Evolutionary conservation across 495 filamentous ascomycete genomes (phyloP).

Genomic region (Penicillium salamii): DNA sequence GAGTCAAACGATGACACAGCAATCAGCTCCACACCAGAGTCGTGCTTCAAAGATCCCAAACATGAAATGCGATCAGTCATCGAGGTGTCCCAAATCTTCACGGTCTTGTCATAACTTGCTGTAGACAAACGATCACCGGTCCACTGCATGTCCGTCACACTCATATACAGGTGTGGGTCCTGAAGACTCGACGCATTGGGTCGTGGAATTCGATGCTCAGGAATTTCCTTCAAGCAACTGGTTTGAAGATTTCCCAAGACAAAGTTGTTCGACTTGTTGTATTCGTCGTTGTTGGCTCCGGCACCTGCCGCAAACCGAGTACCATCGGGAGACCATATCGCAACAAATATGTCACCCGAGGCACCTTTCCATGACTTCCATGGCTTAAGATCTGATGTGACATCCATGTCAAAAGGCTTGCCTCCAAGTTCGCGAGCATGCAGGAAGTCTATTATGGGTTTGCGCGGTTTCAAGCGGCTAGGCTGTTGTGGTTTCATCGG

Average conservation of each 20-base stretch:
- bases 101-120: slow-evolving; percentile 74
- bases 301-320: slow-evolving; percentile 58
- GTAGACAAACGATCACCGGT: slow-evolving; percentile 66
- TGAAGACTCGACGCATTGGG: slow-evolving; percentile 55
- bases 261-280: slow-evolving; percentile 79
- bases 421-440: slow-evolving; percentile 26
- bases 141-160: slow-evolving; percentile 74
- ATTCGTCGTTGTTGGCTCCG: slow-evolving; percentile 70
- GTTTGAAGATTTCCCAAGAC: slow-evolving; percentile 61
- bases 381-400: slow-evolving; percentile 26
- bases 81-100: slow-evolving; percentile 68
- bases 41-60: slow-evolving; percentile 57
- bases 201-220: slow-evolving; percentile 64
- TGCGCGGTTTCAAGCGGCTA: background rate
- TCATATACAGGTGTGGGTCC: slow-evolving; percentile 70
- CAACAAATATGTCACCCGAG: slow-evolving; percentile 47
- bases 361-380: slow-evolving; percentile 50
- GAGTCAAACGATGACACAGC: slow-evolving; percentile 47
- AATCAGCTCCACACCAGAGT: slow-evolving; percentile 69
- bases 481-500: background rate
- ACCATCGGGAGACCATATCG: slow-evolving; percentile 51
- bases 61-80: slow-evolving; percentile 29
- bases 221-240: slow-evolving; percentile 59
- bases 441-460: slow-evolving; percentile 19
- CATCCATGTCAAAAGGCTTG: slow-evolving; percentile 12